phyloP scores from a whole-genome alignment of 345 rosid genomes.

The Gossypium raimondii region DNA sequence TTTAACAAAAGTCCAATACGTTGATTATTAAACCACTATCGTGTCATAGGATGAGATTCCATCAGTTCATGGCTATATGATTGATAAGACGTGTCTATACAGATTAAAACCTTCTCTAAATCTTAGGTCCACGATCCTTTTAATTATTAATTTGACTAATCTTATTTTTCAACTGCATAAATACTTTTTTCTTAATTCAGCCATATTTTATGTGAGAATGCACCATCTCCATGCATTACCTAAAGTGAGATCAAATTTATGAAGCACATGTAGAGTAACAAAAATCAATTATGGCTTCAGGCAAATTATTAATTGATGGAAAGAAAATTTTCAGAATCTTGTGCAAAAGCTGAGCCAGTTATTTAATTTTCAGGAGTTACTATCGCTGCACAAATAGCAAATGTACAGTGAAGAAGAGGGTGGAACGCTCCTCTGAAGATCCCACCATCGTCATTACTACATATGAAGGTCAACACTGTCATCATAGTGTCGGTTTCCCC shows the following conservation, averaged over 20 bases:
- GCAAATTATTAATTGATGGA: not conserved
- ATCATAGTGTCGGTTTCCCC: constrained; percentile 76
- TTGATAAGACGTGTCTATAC: not conserved
- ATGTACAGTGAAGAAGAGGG: constrained; percentile 97
- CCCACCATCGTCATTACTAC: constrained; percentile 81
- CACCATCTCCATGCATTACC: not conserved
- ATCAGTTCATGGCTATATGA: constrained; percentile 3
- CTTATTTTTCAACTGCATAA: not conserved
- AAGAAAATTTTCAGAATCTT: not conserved
- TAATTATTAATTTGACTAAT: not conserved
- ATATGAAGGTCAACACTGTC: constrained; percentile 98
- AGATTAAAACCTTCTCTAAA: not conserved
- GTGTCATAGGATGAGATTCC: not conserved
- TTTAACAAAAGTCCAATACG: not conserved
- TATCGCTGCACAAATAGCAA: constrained; percentile 88
- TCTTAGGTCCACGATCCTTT: not conserved
- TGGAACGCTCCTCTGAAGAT: constrained; percentile 86
- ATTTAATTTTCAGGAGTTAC: constrained; percentile 61
- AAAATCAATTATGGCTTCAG: constrained; percentile 1
- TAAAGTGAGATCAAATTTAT: not conserved
- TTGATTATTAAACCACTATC: not conserved
- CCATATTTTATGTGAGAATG: constrained; percentile 1
- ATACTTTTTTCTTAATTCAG: not conserved
- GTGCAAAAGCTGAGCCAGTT: not conserved
- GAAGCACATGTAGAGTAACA: not conserved